Conservation (phyloP, 176 grass and related monocot genomes). For the Leersia perrieri region DNA sequence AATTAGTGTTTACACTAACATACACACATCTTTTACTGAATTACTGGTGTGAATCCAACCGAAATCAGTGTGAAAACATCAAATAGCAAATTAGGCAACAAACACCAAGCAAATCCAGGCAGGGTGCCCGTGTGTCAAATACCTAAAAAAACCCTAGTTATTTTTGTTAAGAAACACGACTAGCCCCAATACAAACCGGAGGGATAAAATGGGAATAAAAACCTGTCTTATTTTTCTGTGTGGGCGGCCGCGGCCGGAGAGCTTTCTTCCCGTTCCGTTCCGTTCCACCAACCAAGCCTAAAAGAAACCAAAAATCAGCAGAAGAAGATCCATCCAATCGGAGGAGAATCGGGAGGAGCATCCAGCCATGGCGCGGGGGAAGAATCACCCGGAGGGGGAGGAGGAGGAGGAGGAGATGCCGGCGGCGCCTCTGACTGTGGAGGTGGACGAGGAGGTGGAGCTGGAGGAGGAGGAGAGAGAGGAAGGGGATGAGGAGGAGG, state of each 20-base stretch:
- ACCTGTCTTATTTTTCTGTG: neutral
- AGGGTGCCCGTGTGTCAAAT: neutral
- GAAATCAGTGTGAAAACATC: neutral
- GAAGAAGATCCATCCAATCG: neutral
- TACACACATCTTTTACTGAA: neutral
- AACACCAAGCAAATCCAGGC: neutral
- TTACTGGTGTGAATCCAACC: neutral
- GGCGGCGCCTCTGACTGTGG: slow-evolving; percentile 20
- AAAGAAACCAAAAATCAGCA: neutral
- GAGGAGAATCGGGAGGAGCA: neutral
- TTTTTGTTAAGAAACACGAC: neutral
- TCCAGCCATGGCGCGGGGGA: neutral
- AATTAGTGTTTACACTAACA: no score
- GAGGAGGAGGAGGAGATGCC: neutral
- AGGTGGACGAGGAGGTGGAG: neutral
- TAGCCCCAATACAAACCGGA: neutral
- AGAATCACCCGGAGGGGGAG: neutral
- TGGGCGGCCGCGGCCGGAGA: no score
- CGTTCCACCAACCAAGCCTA: neutral
- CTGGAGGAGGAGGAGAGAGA: slow-evolving; percentile 4
- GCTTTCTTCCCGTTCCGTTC: neutral
- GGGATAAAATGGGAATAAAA: neutral
- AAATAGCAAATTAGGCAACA: neutral
- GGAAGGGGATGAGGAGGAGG: slow-evolving; percentile 13
- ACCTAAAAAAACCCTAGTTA: neutral